These are phyloP conservation scores for Fusarium tanahbumbuense DNA, from an alignment of 2,329 filamentous ascomycete species.

Conservation along the genomic window DNA sequence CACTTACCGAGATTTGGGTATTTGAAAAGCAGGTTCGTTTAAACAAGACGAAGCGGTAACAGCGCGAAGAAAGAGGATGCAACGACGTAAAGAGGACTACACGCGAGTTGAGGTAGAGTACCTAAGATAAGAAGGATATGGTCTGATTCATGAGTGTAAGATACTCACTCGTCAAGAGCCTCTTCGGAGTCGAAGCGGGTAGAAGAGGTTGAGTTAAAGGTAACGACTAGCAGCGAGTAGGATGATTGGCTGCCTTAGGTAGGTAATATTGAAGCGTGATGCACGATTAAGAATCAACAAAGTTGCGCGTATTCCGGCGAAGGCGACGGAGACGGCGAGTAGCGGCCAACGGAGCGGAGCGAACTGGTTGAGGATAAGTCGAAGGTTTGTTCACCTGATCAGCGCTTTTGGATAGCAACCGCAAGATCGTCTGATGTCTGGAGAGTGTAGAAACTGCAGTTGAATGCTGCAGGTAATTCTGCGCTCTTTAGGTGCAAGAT, in stretches of 20 bases:
- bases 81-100: slow-evolving; percentile 9
- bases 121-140: not conserved
- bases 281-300: slow-evolving; percentile 4
- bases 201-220: slow-evolving; percentile 24
- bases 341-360: slow-evolving; percentile 29
- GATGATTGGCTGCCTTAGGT: slow-evolving; percentile 30
- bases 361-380: slow-evolving; percentile 25
- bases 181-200: slow-evolving; percentile 7
- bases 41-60: not conserved
- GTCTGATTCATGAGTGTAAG: not conserved
- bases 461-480: not conserved
- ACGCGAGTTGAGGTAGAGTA: slow-evolving; percentile 3
- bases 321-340: slow-evolving; percentile 38
- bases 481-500: slow-evolving; percentile 28
- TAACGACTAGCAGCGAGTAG: slow-evolving; percentile 16
- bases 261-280: slow-evolving; percentile 32
- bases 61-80: not conserved
- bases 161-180: slow-evolving; percentile 18
- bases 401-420: slow-evolving; percentile 21
- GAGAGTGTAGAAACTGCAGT: slow-evolving; percentile 2
- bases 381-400: slow-evolving; percentile 29
- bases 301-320: slow-evolving; percentile 34
- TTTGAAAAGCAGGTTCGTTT: not conserved
- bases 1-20: slow-evolving; percentile 27
- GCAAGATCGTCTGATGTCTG: slow-evolving; percentile 4